Evolutionary conservation across 2,329 filamentous ascomycete species (phyloP), one percentile per base, ranked within the genome.

Genomic region (Sporothrix schenckii): DNA sequence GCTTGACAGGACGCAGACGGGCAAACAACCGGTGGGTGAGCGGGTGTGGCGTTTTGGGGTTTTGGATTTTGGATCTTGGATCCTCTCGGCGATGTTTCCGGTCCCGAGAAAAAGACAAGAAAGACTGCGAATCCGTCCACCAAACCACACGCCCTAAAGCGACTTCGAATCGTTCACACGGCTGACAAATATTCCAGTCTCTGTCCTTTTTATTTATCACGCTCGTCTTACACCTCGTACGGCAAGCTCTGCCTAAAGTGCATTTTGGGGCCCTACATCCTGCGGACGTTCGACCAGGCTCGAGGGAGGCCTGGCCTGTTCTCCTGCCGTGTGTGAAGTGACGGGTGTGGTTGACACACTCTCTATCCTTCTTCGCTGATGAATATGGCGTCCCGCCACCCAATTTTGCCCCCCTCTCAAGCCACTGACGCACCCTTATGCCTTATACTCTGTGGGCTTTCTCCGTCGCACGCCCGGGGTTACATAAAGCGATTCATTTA

Each of bases 191-290:
- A 16, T 9, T n/a, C 16, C 60, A 5, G 19, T 47, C 19, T 41
- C 16, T n/a, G 3, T 13, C 41, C 56, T 21, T 34, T 53, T 19
- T 60, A 41, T 49, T 27, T 49, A 19, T 27, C 27, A 14, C 16
- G 9, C 14, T 9, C 39, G 27, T 13, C 56, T 60, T n/a, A 34
- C 19, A 5, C 24, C 39, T 44, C 34, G 5, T 21, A 61, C 34
- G 58, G 58, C 19, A 58, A 61, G 9, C 58, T 41, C 19, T 61
- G 58, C 58, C 58, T 61, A 61, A 61, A 58, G 6, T 61, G 34
- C 24, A 9, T 39, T 61, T 19, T 24, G 24, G 9, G 44, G 19
- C 34, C 19, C 58, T 21, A 7, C 54, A 58, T 58, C 19, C 39
- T 21, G 58, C n/a, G 58, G 11, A 10, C 54, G 44, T 44, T 44